These are phyloP conservation scores for Aspergillus oerlinghausenensis DNA, from an alignment of 2,329 filamentous ascomycete genomes.

Conservation along the genomic window DNA sequence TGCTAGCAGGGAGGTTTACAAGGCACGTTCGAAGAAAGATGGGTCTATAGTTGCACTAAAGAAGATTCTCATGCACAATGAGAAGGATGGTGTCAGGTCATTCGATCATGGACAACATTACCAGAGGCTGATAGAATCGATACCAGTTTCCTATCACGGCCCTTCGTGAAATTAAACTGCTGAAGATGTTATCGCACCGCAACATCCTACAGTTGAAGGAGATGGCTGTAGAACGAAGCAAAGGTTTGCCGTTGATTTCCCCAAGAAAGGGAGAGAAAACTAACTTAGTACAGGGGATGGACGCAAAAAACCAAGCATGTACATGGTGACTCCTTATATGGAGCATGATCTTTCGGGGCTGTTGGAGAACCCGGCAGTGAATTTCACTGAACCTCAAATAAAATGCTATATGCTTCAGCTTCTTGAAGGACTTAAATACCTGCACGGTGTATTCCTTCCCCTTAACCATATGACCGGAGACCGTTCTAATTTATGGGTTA, in stretches of 20 bases:
- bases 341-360: constrained; percentile 97
- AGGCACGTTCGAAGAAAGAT: constrained; percentile 71
- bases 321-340: constrained; percentile 99
- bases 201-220: constrained; percentile 87
- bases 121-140: constrained; percentile 10
- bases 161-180: constrained; percentile 91
- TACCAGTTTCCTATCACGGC: constrained; percentile 90
- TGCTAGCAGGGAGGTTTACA: constrained; percentile 74
- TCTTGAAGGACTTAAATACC: constrained; percentile 80
- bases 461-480: background rate
- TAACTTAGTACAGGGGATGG: constrained; percentile 58
- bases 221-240: constrained; percentile 84
- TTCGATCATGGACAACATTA: background rate
- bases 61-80: constrained; percentile 99
- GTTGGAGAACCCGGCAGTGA: constrained; percentile 87
- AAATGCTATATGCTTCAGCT: constrained; percentile 98
- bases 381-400: constrained; percentile 83
- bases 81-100: constrained; percentile 78
- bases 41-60: constrained; percentile 81
- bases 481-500: constrained; percentile 12
- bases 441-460: constrained; percentile 62
- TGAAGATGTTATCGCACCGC: constrained; percentile 88
- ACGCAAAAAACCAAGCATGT: constrained; percentile 75
- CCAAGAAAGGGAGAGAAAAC: background rate
- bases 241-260: constrained; percentile 39